phyloP scores from a whole-genome alignment of 2,329 filamentous ascomycete genomes.

The Colletotrichum sp. region DNA sequence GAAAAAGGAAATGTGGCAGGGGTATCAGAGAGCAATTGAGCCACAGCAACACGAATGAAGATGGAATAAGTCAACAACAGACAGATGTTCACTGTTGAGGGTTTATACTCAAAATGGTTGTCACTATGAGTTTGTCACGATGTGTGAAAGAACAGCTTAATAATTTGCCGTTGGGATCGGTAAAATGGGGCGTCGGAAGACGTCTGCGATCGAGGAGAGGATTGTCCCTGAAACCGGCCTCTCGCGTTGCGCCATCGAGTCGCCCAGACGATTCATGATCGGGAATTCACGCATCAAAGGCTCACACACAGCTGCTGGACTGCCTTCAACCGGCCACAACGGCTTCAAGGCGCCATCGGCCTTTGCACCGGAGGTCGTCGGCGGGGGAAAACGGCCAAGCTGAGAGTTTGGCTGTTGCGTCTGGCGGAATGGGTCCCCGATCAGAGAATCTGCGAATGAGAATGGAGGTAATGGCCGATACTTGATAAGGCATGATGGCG shows the following conservation, averaged over 20 bases:
- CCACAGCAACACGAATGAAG: not conserved
- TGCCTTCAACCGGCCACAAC: not conserved
- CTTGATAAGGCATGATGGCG: conserved; percentile 7
- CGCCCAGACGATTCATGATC: not conserved
- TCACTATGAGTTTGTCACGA: not conserved
- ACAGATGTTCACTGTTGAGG: not conserved
- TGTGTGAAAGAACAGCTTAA: not conserved
- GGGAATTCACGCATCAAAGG: not conserved
- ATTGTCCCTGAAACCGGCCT: not conserved
- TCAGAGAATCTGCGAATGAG: not conserved
- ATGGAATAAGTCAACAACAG: not conserved
- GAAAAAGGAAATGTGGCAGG: not conserved
- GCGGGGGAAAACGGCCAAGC: not conserved
- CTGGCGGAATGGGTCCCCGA: conserved; percentile 18
- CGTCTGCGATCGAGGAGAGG: not conserved
- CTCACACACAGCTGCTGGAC: not conserved
- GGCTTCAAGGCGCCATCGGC: not conserved
- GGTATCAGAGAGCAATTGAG: not conserved
- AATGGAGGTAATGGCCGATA: not conserved
- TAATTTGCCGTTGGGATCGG: conserved; percentile 11
- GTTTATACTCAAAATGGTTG: not conserved
- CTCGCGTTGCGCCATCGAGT: not conserved
- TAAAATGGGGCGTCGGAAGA: not conserved
- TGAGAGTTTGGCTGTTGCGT: not conserved
- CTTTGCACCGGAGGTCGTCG: not conserved